Percentiles rank a stretch among this genome's conserved stretches.
These are phyloP conservation scores for Torrubiellomyces zombiae DNA, from an alignment of 2,329 filamentous ascomycete species.

Conservation along the genomic window DNA sequence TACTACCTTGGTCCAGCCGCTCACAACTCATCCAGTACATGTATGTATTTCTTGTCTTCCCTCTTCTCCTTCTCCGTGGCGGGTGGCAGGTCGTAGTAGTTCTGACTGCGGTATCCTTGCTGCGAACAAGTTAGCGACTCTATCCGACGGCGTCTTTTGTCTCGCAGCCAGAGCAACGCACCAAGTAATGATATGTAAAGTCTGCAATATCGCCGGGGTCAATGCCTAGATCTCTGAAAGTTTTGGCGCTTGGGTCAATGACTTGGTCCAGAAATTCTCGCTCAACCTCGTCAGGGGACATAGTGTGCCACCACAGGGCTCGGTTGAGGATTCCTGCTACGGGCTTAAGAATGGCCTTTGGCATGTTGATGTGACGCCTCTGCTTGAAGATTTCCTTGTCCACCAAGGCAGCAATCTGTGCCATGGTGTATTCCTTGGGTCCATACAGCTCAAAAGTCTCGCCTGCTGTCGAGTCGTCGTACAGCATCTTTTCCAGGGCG, in stretches of 20 bases:
- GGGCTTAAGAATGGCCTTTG: constrained; percentile 65
- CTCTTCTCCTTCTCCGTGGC: constrained; percentile 86
- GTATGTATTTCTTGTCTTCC: constrained; percentile 93
- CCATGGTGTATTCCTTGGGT: constrained; percentile 79
- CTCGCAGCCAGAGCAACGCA: constrained; percentile 31
- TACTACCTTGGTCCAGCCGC: background rate
- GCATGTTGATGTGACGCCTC: constrained; percentile 80
- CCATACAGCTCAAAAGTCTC: constrained; percentile 93
- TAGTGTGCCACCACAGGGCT: constrained; percentile 73
- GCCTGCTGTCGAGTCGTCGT: constrained; percentile 76
- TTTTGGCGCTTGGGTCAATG: constrained; percentile 85
- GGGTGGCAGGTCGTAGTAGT: constrained; percentile 85
- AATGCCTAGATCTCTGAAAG: constrained; percentile 84
- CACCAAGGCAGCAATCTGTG: constrained; percentile 72
- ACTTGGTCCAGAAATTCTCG: constrained; percentile 83
- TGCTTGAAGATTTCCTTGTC: constrained; percentile 86
- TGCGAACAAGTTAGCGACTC: constrained; percentile 23
- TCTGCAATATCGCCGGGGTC: constrained; percentile 73
- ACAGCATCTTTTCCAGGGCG: constrained; percentile 77
- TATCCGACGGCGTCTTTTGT: constrained; percentile 1
- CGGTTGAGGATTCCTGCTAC: constrained; percentile 60
- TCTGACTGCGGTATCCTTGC: constrained; percentile 80
- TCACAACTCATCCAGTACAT: constrained; percentile 78
- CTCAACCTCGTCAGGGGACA: constrained; percentile 74
- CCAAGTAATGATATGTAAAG: constrained; percentile 86